phyloP scores from a whole-genome alignment of 75 land plant genomes.

The Azolla pinnata region DNA sequence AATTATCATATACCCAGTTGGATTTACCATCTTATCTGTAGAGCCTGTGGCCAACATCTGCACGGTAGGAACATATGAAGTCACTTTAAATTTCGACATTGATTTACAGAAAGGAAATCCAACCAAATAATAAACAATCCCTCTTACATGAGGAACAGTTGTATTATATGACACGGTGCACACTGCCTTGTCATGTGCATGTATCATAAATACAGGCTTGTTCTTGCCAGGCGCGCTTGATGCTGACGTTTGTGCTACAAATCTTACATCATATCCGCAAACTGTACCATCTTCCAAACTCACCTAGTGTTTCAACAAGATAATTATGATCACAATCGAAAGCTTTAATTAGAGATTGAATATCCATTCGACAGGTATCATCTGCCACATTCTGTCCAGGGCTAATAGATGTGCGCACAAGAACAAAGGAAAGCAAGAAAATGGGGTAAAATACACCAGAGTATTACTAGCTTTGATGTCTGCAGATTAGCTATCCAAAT shows the following conservation, averaged over 20 bases:
- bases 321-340: no score
- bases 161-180: constrained; percentile 59
- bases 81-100: background rate
- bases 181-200: constrained; percentile 97
- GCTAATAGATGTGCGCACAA: no score
- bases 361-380: no score
- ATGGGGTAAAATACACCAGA: no score
- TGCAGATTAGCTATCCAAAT: no score
- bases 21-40: constrained; percentile 73
- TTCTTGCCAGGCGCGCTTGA: constrained; percentile 5
- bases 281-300: constrained; percentile 88
- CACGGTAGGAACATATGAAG: constrained; percentile 3
- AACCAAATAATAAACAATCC: background rate
- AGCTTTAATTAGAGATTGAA: no score
- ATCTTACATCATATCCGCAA: constrained; percentile 60
- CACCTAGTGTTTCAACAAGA: no score
- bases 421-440: no score
- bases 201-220: constrained; percentile 63
- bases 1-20: background rate
- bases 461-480: no score
- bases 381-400: no score
- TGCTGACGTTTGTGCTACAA: constrained; percentile 29
- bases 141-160: constrained; percentile 64
- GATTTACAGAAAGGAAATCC: no score
- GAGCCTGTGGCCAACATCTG: constrained; percentile 94